phyloP scores from a whole-genome alignment of 805 yeast species.

The Candida insectorum region DNA sequence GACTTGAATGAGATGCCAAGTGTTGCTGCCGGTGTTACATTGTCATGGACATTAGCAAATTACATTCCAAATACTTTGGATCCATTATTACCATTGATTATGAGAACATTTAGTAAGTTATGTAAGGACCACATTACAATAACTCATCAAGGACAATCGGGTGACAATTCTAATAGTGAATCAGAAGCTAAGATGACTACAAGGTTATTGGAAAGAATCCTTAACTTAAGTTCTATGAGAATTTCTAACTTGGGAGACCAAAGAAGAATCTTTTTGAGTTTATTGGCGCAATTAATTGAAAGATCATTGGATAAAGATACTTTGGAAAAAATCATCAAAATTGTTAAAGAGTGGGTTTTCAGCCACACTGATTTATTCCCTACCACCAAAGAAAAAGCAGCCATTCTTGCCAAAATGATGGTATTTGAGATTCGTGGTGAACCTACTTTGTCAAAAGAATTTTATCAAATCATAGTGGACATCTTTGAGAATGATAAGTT shows the following conservation, averaged over 20 bases:
- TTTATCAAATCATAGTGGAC: conserved; percentile 82
- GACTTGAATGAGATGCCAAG: conserved; percentile 73
- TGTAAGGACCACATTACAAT: conserved; percentile 81
- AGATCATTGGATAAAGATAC: conserved; percentile 77
- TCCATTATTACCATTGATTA: conserved; percentile 66
- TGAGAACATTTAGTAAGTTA: conserved; percentile 85
- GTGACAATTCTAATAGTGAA: conserved; percentile 42
- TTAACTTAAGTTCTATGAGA: conserved; percentile 75
- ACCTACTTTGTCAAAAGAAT: conserved; percentile 68
- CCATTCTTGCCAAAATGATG: conserved; percentile 88
- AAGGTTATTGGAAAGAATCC: conserved; percentile 66
- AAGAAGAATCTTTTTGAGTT: conserved; percentile 79
- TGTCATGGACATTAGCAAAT: conserved; percentile 76
- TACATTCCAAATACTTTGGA: conserved; percentile 74
- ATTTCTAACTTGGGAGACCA: conserved; percentile 90
- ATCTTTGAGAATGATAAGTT: conserved; percentile 78
- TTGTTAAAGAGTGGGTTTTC: conserved; percentile 89
- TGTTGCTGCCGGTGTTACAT: conserved; percentile 82
- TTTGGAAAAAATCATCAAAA: conserved; percentile 66
- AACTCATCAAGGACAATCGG: conserved; percentile 46
- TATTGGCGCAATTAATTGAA: conserved; percentile 87
- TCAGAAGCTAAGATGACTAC: conserved; percentile 81
- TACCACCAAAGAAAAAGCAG: conserved; percentile 93
- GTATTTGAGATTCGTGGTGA: conserved; percentile 88
- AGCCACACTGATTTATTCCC: conserved; percentile 83